Evolutionary conservation across 768 basidiomycete genomes (phyloP), one percentile per base, ranked within the genome.

Genomic region (Russula vinacea): DNA sequence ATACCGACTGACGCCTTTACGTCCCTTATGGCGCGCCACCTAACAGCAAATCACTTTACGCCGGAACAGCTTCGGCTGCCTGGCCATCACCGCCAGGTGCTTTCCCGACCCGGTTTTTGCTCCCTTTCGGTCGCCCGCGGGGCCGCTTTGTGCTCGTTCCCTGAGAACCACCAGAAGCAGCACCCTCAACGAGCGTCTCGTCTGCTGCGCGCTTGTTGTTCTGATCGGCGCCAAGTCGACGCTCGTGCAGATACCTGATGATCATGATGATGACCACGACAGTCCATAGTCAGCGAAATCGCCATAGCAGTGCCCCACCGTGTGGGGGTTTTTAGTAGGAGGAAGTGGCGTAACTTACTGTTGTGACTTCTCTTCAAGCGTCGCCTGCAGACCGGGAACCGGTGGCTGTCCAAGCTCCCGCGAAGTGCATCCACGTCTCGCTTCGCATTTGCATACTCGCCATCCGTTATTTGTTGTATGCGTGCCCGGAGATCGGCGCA

Each of bases 341-440:
- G 32, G 44, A 35, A 22, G n/a, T 57, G 64, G 81, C 77, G 81
- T 67, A n/a, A n/a, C n/a, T n/a, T n/a, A 84, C 81, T 79, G 77
- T 16, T 78, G 74, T 33, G 78, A 75, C 72, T 81, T 89, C 70
- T 92, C 91, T 52, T 93, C 90, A 42, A 93, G 74, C 35, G 84
- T 89, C 37, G 78, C 76, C 69, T 92, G 89, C 51, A 93, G 69
- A 69, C 81, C 86, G 2, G 89, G 90, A 14, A 92, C 74, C 2
- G 91, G 85, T 0, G 83, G 76, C 68, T 92, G 87, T 0, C 90
- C 91, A 8, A 93, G 83, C 71, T 93, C 90, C 79, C 78, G 45
- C 91, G 83, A 51, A 93, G 77, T 58, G 81, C 76, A 71, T 93
- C 91, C 53, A 93, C 91, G 66, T 92, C 90, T 33, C 74, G 74